Percentiles rank a stretch among this genome's conserved stretches.
These are phyloP conservation scores for Coemansia sp. DNA, from an alignment of 192 early-diverging fungal genomes.

Conservation along the genomic window DNA sequence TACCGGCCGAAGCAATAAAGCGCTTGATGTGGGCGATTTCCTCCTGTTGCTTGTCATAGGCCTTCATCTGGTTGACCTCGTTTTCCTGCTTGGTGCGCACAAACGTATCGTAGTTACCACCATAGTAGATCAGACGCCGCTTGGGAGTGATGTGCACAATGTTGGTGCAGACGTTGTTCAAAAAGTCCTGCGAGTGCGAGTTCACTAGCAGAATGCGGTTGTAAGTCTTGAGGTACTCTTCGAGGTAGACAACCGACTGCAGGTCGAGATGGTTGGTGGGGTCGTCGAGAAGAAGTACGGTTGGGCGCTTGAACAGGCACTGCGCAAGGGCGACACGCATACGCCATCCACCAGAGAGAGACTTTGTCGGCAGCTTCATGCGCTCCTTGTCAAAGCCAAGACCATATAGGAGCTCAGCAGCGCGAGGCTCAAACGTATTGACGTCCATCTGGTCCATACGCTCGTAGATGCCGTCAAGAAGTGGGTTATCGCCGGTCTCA, in stretches of 20 bases:
- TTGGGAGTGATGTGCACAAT: constrained; percentile 91
- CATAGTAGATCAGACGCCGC: constrained; percentile 89
- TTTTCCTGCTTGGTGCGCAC: constrained; percentile 92
- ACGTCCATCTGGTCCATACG: constrained; percentile 93
- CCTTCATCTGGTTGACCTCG: constrained; percentile 99
- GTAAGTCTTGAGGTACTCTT: constrained; percentile 77
- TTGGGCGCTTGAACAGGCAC: constrained; percentile 92
- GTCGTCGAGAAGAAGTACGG: constrained; percentile 90
- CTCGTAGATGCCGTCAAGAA: constrained; percentile 94
- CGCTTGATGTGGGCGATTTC: constrained; percentile 99
- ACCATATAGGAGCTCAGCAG: constrained; percentile 87
- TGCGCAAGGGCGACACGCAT: constrained; percentile 97
- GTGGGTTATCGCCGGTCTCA: constrained; percentile 77
- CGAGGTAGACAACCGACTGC: constrained; percentile 85
- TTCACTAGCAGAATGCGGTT: constrained; percentile 84
- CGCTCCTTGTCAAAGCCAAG: constrained; percentile 86
- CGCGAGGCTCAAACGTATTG: constrained; percentile 91
- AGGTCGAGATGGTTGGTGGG: constrained; percentile 93
- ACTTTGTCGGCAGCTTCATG: constrained; percentile 92
- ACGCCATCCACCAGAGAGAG: constrained; percentile 99
- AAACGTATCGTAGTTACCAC: constrained; percentile 97
- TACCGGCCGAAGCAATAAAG: constrained; percentile 99
- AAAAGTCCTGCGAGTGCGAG: constrained; percentile 95
- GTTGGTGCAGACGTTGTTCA: constrained; percentile 95
- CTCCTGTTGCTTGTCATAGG: constrained; percentile 97